phyloP scores from a whole-genome alignment of 1,284 basidiomycete genomes.

The Cryptococcus deneoformans region DNA sequence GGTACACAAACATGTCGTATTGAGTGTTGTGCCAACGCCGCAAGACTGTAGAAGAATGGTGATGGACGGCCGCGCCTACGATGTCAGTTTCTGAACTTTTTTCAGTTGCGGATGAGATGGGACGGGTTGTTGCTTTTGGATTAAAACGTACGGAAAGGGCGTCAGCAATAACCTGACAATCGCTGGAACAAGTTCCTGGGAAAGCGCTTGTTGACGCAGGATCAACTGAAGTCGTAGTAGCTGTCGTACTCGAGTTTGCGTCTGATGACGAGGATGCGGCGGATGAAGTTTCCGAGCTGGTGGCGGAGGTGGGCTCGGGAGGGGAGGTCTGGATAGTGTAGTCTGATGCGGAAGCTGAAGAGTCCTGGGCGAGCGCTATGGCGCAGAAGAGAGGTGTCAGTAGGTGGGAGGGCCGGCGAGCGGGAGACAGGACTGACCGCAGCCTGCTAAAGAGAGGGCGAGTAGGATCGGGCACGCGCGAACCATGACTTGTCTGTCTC shows the following conservation, averaged over 20 bases:
- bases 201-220: background rate
- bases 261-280: background rate
- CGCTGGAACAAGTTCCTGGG: background rate
- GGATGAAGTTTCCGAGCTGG: background rate
- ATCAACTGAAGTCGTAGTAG: background rate
- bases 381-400: no score
- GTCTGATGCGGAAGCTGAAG: no score
- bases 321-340: no score
- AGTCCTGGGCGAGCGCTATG: no score
- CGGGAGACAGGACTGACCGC: no score
- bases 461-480: no score
- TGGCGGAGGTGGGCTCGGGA: background rate
- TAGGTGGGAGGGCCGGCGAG: no score
- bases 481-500: no score
- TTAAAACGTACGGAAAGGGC: background rate
- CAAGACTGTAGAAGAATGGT: constrained; percentile 2
- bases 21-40: constrained; percentile 4
- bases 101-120: no score
- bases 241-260: background rate
- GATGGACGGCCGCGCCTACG: background rate
- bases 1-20: constrained; percentile 16
- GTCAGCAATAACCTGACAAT: background rate
- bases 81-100: background rate
- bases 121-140: background rate
- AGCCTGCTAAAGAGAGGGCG: no score